These are phyloP conservation scores for Senna tora DNA, from an alignment of 306 rosid species.

Conservation along the genomic window DNA sequence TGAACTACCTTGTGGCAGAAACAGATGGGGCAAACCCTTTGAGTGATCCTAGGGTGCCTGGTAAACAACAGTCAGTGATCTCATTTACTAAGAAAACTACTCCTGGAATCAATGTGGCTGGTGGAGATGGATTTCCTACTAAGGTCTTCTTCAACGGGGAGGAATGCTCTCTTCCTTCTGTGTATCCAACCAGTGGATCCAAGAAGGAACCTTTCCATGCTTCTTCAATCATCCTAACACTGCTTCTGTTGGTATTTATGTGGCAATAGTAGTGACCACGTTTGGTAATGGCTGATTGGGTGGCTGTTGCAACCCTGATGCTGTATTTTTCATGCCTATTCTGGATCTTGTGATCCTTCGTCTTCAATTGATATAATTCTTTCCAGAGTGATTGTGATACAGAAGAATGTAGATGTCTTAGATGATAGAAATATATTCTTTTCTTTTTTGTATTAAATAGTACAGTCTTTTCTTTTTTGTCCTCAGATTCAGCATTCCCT, in stretches of 20 bases:
- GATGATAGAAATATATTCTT: constrained; percentile 10
- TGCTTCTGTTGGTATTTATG: constrained; percentile 44
- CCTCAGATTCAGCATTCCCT: background rate
- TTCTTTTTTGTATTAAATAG: background rate
- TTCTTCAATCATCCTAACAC: constrained; percentile 40
- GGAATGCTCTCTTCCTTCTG: constrained; percentile 78
- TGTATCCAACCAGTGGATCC: constrained; percentile 55
- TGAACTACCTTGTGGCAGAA: constrained; percentile 83
- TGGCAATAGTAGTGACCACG: constrained; percentile 40
- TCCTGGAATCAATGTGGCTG: constrained; percentile 60
- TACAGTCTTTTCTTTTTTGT: background rate
- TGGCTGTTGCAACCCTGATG: constrained; percentile 3
- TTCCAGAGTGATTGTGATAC: constrained; percentile 18
- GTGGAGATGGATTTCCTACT: constrained; percentile 85
- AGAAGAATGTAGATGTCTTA: constrained; percentile 20
- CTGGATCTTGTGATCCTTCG: constrained; percentile 4
- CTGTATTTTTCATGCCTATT: constrained; percentile 21
- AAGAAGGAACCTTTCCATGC: constrained; percentile 43
- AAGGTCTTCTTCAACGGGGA: constrained; percentile 92
- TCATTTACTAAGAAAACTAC: constrained; percentile 71
- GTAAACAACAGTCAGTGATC: constrained; percentile 85
- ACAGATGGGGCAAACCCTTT: constrained; percentile 60
- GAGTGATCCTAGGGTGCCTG: constrained; percentile 85
- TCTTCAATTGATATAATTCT: constrained; percentile 31
- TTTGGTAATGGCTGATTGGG: constrained; percentile 36